Evolutionary conservation across 2,329 filamentous ascomycete species (phyloP), one percentile per base, ranked within the genome.

Genomic region (Rugonectria rugulosa): DNA sequence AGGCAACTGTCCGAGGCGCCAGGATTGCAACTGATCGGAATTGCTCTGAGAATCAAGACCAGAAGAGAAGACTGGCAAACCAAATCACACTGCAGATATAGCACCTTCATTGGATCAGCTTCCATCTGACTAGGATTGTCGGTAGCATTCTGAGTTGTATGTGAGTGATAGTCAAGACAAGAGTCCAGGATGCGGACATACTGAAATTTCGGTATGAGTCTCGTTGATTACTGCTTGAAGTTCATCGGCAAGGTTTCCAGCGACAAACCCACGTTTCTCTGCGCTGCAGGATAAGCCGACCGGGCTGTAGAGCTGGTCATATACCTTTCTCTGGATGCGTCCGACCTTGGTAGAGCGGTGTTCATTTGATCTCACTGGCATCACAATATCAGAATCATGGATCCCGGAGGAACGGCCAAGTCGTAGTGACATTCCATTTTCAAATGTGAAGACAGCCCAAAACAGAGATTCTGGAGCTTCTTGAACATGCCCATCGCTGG

Each of bases 361-460:
- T 5, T 63, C 64, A 6, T 56, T 47, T 5, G 14, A 21, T n/a
- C 64, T 49, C 6, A 60, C 44, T 2, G 56, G 42, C 36, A 68
- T 54, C 11, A 63, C 64, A 8, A 75, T 67, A 14, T 75, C 72
- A 17, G 46, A 34, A 41, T 76, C 73, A 5, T 63, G 63, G 27
- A 77, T 66, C 14, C 60, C 69, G 2, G 75, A 72, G 8, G 66
- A 63, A 1, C 73, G 66, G 8, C 72, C 70, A 9, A 75, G 60
- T 10, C 74, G 66, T 12, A 77, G 58, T 3, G 73, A 73, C 3
- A 77, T 59, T 0, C 71, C 68, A 26, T 71, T 75, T 17, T 77
- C 75, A 5, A 75, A 57, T 9, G 57, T 64, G 32, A 72, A 73
- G 6, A 77, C 66, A 1, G 67, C 60, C 73, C 72, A 75, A 56